A percentile compares a stretch with the other conserved stretches of the same genome.
phyloP scores from a whole-genome alignment of 805 yeast genomes.

The Candida boidinii region DNA sequence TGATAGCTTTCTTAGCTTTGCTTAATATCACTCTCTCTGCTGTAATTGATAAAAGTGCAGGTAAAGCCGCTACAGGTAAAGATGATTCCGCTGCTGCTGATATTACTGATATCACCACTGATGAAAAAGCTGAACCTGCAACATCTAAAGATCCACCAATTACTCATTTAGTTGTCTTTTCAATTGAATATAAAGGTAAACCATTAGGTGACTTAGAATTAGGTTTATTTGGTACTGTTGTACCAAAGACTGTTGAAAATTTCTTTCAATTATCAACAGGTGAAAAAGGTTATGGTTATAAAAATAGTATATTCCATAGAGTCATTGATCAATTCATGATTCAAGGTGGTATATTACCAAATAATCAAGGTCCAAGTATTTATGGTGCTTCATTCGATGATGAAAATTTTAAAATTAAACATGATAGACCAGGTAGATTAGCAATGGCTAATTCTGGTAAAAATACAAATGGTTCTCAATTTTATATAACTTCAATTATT shows the following conservation, averaged over 20 bases:
- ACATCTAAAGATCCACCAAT: conserved; percentile 34
- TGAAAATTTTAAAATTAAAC: conserved; percentile 52
- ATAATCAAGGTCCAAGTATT: conserved; percentile 70
- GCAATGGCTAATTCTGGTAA: conserved; percentile 45
- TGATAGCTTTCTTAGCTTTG: too few relatives aligned
- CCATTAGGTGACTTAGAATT: conserved; percentile 38
- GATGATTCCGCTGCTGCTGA: too few relatives aligned
- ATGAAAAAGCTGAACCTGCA: conserved; percentile 5
- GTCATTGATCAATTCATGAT: conserved; percentile 68
- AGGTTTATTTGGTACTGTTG: conserved; percentile 59
- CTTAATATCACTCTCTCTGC: too few relatives aligned
- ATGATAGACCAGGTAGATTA: conserved; percentile 37
- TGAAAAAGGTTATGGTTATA: conserved; percentile 35
- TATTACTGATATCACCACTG: too few relatives aligned
- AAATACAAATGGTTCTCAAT: conserved; percentile 59
- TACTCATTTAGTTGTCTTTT: conserved; percentile 37
- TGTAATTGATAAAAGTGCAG: too few relatives aligned
- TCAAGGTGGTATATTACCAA: conserved; percentile 83
- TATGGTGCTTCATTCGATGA: conserved; percentile 42
- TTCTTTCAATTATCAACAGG: conserved; percentile 40
- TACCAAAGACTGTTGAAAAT: conserved; percentile 56
- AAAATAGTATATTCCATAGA: conserved; percentile 61
- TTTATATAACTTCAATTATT: conserved; percentile 54
- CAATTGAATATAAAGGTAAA: conserved; percentile 24
- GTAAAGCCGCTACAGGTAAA: too few relatives aligned